Percentiles rank a stretch among this genome's conserved stretches.
Conservation (phyloP, 2,329 filamentous ascomycete species). For the Cercospora sp. region DNA sequence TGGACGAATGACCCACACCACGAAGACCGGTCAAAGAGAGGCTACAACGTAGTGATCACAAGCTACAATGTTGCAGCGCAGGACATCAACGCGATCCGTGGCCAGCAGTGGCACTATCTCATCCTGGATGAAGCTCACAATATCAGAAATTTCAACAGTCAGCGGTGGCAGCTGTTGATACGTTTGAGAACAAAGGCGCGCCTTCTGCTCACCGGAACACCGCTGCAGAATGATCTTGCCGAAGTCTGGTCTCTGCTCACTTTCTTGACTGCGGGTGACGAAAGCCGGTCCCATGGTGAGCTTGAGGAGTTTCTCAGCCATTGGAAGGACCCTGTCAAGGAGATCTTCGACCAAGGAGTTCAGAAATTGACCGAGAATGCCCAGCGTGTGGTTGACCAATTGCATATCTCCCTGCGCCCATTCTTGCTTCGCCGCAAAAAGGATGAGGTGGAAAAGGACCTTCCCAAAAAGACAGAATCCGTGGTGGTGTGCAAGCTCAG, state of each 20-base stretch:
- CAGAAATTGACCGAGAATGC: conserved; percentile 95
- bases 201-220: conserved; percentile 87
- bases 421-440: conserved; percentile 90
- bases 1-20: conserved; percentile 74
- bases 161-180: conserved; percentile 91
- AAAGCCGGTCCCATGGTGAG: conserved; percentile 80
- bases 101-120: conserved; percentile 94
- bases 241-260: conserved; percentile 97
- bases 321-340: conserved; percentile 91
- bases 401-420: conserved; percentile 90
- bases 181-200: conserved; percentile 89
- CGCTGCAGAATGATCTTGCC: conserved; percentile 93
- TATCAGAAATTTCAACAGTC: conserved; percentile 99
- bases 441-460: conserved; percentile 97
- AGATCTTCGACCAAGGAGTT: conserved; percentile 91
- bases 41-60: conserved; percentile 97
- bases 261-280: conserved; percentile 88
- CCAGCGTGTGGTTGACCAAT: conserved; percentile 83
- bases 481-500: conserved; percentile 94
- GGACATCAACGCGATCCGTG: conserved; percentile 90
- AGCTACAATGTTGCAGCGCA: conserved; percentile 95
- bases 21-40: conserved; percentile 82
- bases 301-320: conserved; percentile 95
- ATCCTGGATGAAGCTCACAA: conserved; percentile 98
- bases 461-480: conserved; percentile 97